phyloP scores from a whole-genome alignment of 1,139 yeast species.

The Insectozyma bohioensis region DNA sequence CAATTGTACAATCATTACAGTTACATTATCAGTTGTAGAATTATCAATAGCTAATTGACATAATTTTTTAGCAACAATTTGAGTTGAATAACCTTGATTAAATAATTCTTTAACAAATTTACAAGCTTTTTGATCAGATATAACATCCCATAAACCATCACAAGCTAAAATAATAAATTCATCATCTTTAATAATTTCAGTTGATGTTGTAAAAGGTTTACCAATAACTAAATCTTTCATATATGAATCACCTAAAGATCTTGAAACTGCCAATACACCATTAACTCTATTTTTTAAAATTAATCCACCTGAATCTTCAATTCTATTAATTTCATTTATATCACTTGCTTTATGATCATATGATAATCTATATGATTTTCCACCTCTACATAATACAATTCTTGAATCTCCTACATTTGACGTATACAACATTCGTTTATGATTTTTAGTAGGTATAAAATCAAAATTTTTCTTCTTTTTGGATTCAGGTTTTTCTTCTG shows the following conservation, averaged over 20 bases:
- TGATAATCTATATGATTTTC: conserved; percentile 73
- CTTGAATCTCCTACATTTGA: conserved; percentile 97
- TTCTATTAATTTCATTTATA: conserved; percentile 69
- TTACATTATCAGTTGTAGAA: conserved; percentile 87
- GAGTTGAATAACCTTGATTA: conserved; percentile 40
- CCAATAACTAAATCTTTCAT: conserved; percentile 91
- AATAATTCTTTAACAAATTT: conserved; percentile 55
- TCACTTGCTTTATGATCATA: conserved; percentile 97
- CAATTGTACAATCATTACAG: conserved; percentile 82
- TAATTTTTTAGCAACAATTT: conserved; percentile 64
- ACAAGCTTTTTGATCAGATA: conserved; percentile 79
- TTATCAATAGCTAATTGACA: conserved; percentile 77
- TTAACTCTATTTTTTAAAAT: conserved; percentile 90
- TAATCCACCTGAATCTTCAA: conserved; percentile 78
- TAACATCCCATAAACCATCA: conserved; percentile 95
- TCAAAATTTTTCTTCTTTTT: conserved; percentile 28
- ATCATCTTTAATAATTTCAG: conserved; percentile 64
- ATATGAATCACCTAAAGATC: conserved; percentile 93
- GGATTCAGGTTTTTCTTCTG: background rate
- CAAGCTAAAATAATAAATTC: conserved; percentile 84
- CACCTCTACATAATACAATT: conserved; percentile 71
- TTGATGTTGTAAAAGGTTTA: conserved; percentile 88
- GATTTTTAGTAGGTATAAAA: conserved; percentile 45
- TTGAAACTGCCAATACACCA: conserved; percentile 92
- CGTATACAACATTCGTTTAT: conserved; percentile 77